These are phyloP conservation scores for Aureobasidium musti DNA, from an alignment of 2,329 filamentous ascomycete genomes.

Conservation along the genomic window DNA sequence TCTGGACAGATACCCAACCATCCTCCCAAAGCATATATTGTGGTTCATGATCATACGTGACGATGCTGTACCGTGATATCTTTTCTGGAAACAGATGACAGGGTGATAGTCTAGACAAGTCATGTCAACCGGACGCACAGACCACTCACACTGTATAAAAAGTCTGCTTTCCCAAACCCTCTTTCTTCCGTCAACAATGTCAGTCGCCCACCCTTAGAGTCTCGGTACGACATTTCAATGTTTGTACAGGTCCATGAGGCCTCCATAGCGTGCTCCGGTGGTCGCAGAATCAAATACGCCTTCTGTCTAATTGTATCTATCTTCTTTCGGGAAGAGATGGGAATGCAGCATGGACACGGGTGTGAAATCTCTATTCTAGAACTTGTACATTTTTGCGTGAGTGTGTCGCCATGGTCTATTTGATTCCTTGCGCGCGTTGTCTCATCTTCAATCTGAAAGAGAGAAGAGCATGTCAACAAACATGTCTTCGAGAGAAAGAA, in stretches of 20 bases:
- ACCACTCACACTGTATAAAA: slow-evolving; percentile 5
- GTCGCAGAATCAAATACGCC: slow-evolving; percentile 76
- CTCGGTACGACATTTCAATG: slow-evolving; percentile 90
- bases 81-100: neutral
- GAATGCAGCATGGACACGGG: slow-evolving; percentile 48
- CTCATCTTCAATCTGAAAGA: slow-evolving; percentile 70
- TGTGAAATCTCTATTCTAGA: slow-evolving; percentile 43
- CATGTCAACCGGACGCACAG: neutral
- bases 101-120: neutral
- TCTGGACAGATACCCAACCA: neutral
- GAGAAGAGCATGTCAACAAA: slow-evolving; percentile 21
- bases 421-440: slow-evolving; percentile 60
- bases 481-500: neutral
- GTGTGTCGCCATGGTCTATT: slow-evolving; percentile 29
- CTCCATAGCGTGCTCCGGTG: slow-evolving; percentile 95
- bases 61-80: neutral
- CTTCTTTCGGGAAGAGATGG: slow-evolving; percentile 52
- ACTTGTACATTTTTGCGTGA: slow-evolving; percentile 21
- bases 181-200: slow-evolving; percentile 66
- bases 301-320: slow-evolving; percentile 59
- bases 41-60: neutral
- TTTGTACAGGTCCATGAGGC: slow-evolving; percentile 83
- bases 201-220: slow-evolving; percentile 95
- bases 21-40: no score
- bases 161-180: slow-evolving; percentile 39